Conservation (phyloP, 208 protist species). For the Crithidia expoeki region DNA sequence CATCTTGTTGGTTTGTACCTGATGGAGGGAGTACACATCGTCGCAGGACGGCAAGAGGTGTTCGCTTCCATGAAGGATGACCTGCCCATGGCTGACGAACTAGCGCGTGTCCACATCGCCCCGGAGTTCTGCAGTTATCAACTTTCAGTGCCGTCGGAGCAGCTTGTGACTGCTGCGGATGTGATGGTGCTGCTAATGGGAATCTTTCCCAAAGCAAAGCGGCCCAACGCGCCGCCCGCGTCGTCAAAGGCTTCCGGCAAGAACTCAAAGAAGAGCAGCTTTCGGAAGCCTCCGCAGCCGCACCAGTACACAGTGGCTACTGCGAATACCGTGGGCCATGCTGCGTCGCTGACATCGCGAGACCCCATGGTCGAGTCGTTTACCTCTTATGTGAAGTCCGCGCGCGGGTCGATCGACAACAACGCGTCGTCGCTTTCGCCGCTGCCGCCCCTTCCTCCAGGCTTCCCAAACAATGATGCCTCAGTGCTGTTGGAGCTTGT, state of each 20-base stretch:
- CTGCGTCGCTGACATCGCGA: not conserved
- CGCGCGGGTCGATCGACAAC: not conserved
- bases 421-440: not conserved
- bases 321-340: not conserved
- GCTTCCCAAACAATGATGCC: not conserved
- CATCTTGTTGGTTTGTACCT: constrained; percentile 31
- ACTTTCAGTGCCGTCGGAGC: constrained; percentile 38
- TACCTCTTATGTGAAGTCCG: constrained; percentile 1
- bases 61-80: constrained; percentile 37
- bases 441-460: not conserved
- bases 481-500: not conserved
- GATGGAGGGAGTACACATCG: constrained; percentile 21
- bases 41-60: constrained; percentile 32
- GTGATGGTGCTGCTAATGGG: constrained; percentile 35
- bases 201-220: constrained; percentile 10
- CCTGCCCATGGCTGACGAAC: constrained; percentile 33
- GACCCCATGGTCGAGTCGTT: not conserved
- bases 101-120: constrained; percentile 32
- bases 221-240: not conserved
- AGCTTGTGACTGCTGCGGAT: constrained; percentile 38
- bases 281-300: not conserved
- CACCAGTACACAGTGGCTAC: no score
- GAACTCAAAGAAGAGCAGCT: not conserved
- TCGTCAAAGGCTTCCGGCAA: not conserved
- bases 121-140: constrained; percentile 37